Base-by-base conservation (phyloP, 805 yeast species). In the Hanseniaspora taiwanica region DNA sequence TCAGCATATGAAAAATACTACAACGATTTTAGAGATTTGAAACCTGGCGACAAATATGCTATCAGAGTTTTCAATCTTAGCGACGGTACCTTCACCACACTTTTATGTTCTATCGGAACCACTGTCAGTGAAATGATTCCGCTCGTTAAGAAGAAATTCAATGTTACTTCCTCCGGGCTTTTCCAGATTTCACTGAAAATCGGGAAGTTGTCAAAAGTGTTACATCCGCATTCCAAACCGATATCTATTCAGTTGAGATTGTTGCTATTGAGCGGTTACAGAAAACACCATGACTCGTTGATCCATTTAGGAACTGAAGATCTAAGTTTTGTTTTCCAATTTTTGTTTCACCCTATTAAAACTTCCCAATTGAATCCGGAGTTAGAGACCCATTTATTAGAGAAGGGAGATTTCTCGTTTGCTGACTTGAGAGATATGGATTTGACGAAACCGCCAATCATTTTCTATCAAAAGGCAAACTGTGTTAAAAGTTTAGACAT, bases 261-360 rank as follows among this genome's bases (percentile, higher is more conserved):
- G 38, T 58, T 87, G 21, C 63, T 78, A 42, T 62, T 83, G 32
- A 78, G 83, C 52, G 97, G 96, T 4, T 87, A 81, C 52, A 69
- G 72, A 3, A 81, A 78, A 37, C 25, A 24, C 5, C 66, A 72
- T n/a, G 96, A 87, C 54, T 76, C 78, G 39, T 62, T 85, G 39
- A 78, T 76, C 46, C 81, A 76, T 38, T 69, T 86, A 44, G 95
- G 94, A 24, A 68, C 93, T 44, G 86, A 81, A 42, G 96, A 87
- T 58, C 59, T 86, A 45, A 77, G 86, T 38, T 84, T 77, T 51
- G 65, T 87, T 34, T 83, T 86, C 60, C 81, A 84, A 48, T 85
- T 87, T 55, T 76, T 79, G 23, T 71, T 83, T 39, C 79, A 76
- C 45, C 74, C 73, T 36, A 73, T 76, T 27, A 71, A 72, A 16